These are phyloP conservation scores for Crepidotus variabilis DNA, from an alignment of 768 basidiomycete species.

Conservation along the genomic window DNA sequence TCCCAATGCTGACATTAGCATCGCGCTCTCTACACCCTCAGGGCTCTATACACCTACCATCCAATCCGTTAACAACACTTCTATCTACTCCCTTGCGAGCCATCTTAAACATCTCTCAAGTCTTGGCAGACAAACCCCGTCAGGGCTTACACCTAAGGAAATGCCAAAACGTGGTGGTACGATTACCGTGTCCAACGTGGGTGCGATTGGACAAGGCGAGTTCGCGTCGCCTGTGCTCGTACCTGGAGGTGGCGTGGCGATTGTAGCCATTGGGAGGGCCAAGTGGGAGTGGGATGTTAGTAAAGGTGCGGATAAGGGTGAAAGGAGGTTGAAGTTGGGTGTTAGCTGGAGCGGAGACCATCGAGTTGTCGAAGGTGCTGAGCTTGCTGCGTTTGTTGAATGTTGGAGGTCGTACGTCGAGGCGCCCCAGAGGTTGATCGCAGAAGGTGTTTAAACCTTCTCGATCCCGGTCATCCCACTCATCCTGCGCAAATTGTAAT, in stretches of 20 bases:
- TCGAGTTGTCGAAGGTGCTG: conserved; percentile 84
- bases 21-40: conserved; percentile 77
- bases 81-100: conserved; percentile 60
- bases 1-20: conserved; percentile 66
- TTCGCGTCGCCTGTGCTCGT: conserved; percentile 73
- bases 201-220: conserved; percentile 71
- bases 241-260: conserved; percentile 80
- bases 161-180: conserved; percentile 79
- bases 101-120: conserved; percentile 56
- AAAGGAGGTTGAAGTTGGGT: conserved; percentile 30
- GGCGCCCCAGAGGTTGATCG: conserved; percentile 66
- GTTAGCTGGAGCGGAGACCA: conserved; percentile 89
- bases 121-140: conserved; percentile 66
- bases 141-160: conserved; percentile 58
- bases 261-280: conserved; percentile 77
- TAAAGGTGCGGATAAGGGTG: conserved; percentile 24
- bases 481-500: too few relatives aligned
- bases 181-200: conserved; percentile 78
- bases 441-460: conserved; percentile 33
- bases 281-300: conserved; percentile 76
- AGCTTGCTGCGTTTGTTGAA: conserved; percentile 86
- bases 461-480: too few relatives aligned
- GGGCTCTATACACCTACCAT: conserved; percentile 84
- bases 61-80: conserved; percentile 45
- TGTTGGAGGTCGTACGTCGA: conserved; percentile 81